These are phyloP conservation scores for Entophlyctis helioformis DNA, from an alignment of 192 early-diverging fungal species.

Conservation along the genomic window DNA sequence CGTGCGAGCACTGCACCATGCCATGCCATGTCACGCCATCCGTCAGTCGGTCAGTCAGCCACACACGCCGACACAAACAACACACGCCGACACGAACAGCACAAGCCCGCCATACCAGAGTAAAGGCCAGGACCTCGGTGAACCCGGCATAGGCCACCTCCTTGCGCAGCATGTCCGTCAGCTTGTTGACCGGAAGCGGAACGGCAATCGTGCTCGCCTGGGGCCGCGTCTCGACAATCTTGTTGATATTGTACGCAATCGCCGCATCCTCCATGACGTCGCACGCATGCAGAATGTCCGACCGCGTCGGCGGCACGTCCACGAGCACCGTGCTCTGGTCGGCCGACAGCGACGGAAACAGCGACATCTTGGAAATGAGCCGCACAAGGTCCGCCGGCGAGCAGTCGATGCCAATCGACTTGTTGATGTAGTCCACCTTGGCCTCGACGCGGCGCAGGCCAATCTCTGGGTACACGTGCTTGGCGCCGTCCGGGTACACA, in stretches of 20 bases:
- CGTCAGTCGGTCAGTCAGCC: background rate
- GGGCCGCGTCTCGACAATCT: constrained; percentile 69
- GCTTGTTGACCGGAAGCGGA: constrained; percentile 86
- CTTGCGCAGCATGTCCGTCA: constrained; percentile 71
- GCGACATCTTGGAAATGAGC: constrained; percentile 78
- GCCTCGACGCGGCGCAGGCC: constrained; percentile 54
- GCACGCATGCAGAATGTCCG: constrained; percentile 91
- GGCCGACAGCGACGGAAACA: constrained; percentile 44
- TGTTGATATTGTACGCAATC: constrained; percentile 94
- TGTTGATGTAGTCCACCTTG: constrained; percentile 80
- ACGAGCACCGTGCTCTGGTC: constrained; percentile 47
- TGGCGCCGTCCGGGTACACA: constrained; percentile 66
- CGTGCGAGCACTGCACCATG: constrained; percentile 86
- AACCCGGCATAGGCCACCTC: constrained; percentile 86
- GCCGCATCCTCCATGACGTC: constrained; percentile 98
- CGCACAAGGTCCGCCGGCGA: constrained; percentile 55
- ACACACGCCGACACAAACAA: too few relatives aligned
- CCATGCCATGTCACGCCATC: too few relatives aligned
- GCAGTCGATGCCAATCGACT: constrained; percentile 62
- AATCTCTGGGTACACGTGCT: constrained; percentile 61
- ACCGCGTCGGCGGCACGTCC: constrained; percentile 75
- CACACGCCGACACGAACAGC: too few relatives aligned
- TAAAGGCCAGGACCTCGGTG: constrained; percentile 88
- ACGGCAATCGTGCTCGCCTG: constrained; percentile 71
- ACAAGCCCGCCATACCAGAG: constrained; percentile 68